Conservation (phyloP, 1,139 yeast species). For the Yamadazyma mexicana region DNA sequence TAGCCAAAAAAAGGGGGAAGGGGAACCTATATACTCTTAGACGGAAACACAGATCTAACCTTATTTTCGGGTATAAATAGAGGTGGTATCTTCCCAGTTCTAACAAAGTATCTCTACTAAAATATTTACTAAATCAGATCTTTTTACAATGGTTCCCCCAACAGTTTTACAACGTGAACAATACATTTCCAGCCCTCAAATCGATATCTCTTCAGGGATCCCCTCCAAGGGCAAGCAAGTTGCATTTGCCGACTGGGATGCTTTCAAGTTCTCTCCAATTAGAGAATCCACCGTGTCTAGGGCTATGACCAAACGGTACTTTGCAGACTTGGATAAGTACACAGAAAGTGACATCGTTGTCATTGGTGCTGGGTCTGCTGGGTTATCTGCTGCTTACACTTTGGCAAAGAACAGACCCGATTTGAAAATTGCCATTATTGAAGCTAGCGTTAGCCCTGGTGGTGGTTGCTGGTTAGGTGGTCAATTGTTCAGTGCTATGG, state of each 20-base stretch:
- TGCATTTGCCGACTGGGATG: slow-evolving; percentile 59
- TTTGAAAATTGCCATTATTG: slow-evolving; percentile 71
- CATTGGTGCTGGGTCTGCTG: slow-evolving; percentile 80
- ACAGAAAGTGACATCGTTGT: slow-evolving; percentile 76
- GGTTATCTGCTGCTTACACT: slow-evolving; percentile 72
- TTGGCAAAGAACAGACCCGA: slow-evolving; percentile 77
- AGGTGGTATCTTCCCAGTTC: too few species aligned
- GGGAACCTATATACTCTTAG: too few species aligned
- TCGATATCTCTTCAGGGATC: slow-evolving; percentile 1
- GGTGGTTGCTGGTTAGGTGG: slow-evolving; percentile 86
- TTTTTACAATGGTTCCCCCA: slow-evolving; percentile 36
- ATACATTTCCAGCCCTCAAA: not conserved
- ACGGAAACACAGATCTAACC: too few species aligned
- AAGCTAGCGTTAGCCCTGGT: slow-evolving; percentile 75
- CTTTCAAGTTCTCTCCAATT: slow-evolving; percentile 68
- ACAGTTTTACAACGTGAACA: slow-evolving; percentile 27
- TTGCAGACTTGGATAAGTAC: slow-evolving; percentile 69
- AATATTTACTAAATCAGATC: too few species aligned
- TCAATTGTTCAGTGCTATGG: slow-evolving; percentile 79
- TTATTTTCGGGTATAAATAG: too few species aligned
- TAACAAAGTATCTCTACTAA: too few species aligned
- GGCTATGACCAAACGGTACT: slow-evolving; percentile 79
- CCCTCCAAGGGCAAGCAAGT: slow-evolving; percentile 15
- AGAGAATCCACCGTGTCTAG: slow-evolving; percentile 81
- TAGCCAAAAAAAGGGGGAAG: too few species aligned